Evolutionary conservation across 805 yeast genomes (phyloP).

Genomic region (Nakazawaea peltata): DNA sequence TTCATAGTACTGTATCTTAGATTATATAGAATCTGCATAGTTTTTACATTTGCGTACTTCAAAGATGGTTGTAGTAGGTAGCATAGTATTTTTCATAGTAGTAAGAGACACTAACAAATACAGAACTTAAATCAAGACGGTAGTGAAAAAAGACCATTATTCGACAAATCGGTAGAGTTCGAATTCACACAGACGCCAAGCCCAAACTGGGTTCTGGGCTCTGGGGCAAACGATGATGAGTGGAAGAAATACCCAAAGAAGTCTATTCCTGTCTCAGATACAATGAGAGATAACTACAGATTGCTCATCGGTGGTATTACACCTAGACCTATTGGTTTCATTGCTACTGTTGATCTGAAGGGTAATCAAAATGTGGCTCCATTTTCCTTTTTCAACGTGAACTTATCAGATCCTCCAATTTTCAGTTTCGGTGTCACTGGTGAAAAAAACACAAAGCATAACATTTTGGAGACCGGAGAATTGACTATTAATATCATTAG

Average conservation of each 20-base stretch:
- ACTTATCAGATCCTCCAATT: constrained; percentile 49
- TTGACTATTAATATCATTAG: constrained; percentile 47
- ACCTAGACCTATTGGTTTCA: constrained; percentile 57
- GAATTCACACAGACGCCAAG: constrained; percentile 12
- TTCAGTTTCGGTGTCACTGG: constrained; percentile 43
- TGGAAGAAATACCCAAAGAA: constrained; percentile 40
- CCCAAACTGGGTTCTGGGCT: constrained; percentile 37
- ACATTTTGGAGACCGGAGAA: constrained; percentile 43
- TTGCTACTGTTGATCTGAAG: constrained; percentile 35
- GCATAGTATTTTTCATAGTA: no score
- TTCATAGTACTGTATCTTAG: no score
- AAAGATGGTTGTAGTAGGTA: no score
- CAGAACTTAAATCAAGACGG: constrained; percentile 7
- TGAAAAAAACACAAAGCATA: constrained; percentile 43
- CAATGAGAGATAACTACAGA: constrained; percentile 40
- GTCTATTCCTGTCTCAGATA: constrained; percentile 38
- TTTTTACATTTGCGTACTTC: no score
- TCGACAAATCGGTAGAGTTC: constrained; percentile 4
- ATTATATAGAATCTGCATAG: no score
- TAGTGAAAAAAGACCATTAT: constrained; percentile 9
- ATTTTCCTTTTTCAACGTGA: constrained; percentile 45
- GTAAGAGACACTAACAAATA: no score
- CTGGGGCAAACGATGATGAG: constrained; percentile 34
- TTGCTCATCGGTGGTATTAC: constrained; percentile 42
- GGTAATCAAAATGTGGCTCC: constrained; percentile 50